Conservation (phyloP, 768 basidiomycete species). For the Mycena pura region DNA sequence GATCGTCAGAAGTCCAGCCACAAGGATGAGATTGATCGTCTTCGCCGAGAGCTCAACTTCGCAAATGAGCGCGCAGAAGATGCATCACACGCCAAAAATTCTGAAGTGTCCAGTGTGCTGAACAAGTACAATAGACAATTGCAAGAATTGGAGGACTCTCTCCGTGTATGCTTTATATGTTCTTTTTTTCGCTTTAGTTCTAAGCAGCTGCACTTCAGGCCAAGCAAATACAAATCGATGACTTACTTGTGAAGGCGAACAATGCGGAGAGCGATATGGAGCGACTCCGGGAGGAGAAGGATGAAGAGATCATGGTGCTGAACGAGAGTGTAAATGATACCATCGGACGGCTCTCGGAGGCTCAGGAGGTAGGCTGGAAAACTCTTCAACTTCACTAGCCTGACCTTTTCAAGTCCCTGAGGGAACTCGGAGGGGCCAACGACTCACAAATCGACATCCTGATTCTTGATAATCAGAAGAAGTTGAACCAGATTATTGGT, state of each 20-base stretch:
- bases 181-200: background rate
- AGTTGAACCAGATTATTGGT: constrained; percentile 97
- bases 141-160: constrained; percentile 93
- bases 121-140: constrained; percentile 95
- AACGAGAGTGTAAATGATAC: constrained; percentile 96
- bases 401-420: constrained; percentile 66
- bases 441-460: constrained; percentile 97
- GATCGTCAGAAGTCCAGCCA: constrained; percentile 93
- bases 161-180: constrained; percentile 64
- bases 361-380: constrained; percentile 68
- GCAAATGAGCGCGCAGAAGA: constrained; percentile 99
- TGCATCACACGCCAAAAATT: constrained; percentile 86
- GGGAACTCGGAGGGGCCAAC: constrained; percentile 85
- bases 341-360: constrained; percentile 84
- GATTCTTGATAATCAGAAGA: constrained; percentile 96
- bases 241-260: constrained; percentile 83
- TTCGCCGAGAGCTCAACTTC: constrained; percentile 91
- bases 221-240: constrained; percentile 97
- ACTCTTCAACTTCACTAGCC: background rate
- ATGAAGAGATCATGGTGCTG: constrained; percentile 93
- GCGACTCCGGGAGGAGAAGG: constrained; percentile 90
- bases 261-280: constrained; percentile 78
- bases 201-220: constrained; percentile 53
- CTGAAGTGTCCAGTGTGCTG: constrained; percentile 88
- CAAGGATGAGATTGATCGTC: constrained; percentile 92